Conservation (phyloP, 352 stramenopile species). For the Globisporangium lucens region DNA sequence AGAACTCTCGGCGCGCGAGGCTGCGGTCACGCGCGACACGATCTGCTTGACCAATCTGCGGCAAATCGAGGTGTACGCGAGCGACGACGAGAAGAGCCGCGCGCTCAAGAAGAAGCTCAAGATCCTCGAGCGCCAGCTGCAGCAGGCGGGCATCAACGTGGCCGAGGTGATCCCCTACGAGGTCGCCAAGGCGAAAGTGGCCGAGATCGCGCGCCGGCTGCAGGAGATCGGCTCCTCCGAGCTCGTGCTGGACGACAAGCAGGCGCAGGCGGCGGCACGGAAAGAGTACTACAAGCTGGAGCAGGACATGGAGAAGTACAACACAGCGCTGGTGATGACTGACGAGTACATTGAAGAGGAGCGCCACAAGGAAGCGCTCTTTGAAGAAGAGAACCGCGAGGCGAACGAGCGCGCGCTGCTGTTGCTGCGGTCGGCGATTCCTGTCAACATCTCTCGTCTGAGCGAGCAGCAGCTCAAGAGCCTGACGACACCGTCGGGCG, state of each 20-base stretch:
- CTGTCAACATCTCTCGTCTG: slow-evolving; percentile 76
- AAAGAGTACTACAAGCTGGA: slow-evolving; percentile 89
- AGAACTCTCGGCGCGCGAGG: slow-evolving; percentile 47
- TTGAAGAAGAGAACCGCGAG: slow-evolving; percentile 56
- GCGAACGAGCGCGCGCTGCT: slow-evolving; percentile 55
- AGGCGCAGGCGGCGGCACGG: slow-evolving; percentile 39
- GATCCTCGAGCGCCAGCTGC: slow-evolving; percentile 67
- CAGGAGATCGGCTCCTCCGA: slow-evolving; percentile 82
- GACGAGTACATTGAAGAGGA: slow-evolving; percentile 90
- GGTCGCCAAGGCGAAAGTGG: slow-evolving; percentile 71
- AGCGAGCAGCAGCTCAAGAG: slow-evolving; percentile 67
- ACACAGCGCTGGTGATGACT: slow-evolving; percentile 85
- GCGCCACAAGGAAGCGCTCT: slow-evolving; percentile 54
- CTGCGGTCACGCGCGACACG: slow-evolving; percentile 48
- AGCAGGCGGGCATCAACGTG: slow-evolving; percentile 75
- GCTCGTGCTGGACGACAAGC: slow-evolving; percentile 46
- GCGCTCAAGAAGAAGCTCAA: slow-evolving; percentile 66
- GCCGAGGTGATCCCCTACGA: slow-evolving; percentile 90
- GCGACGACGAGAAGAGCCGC: slow-evolving; percentile 38
- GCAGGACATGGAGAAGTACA: slow-evolving; percentile 90
- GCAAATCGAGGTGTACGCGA: slow-evolving; percentile 33
- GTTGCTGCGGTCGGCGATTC: slow-evolving; percentile 68
- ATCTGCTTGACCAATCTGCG: slow-evolving; percentile 52
- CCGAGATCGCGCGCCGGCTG: slow-evolving; percentile 75
- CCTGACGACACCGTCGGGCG: slow-evolving; percentile 54